Base-by-base conservation (phyloP, 306 rosid genomes). In the Prinsepia uniflora region DNA sequence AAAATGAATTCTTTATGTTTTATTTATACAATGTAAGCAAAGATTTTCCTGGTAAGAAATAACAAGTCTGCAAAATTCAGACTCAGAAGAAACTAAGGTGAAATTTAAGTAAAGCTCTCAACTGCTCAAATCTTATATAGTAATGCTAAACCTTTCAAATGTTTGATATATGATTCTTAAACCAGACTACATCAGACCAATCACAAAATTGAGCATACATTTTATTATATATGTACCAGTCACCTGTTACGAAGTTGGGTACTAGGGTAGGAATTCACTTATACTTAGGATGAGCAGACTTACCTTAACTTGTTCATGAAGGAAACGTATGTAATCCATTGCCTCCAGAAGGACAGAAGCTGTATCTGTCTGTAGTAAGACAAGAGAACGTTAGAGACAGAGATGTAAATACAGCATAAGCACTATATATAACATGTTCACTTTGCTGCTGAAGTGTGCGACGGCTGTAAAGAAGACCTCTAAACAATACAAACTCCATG, bases 251-350 rank as follows among this genome's bases (percentile, higher is more conserved):
- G 58, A 48, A 30, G 24, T 34, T 30, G 40, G 24, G 58, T 15
- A 69, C 49, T 52, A 42, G 22, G 18, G 39, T n/a, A 6, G 43
- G 54, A 9, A 7, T 46, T 65, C 43, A 24, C n/a, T 6, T 30
- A 47, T 6, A 67, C 9, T 4, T 45, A 5, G 42, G 13, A 50
- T 4, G 22, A 56, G 36, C 18, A 52, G 62, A 47, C 66, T 65
- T 54, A 74, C 99, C 99, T 94, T 89, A 79, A 94, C 95, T 94
- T 94, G 99, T 60, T 91, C 84, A 34, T 94, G 99, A 82, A 94
- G 97, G 86, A 94, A 94, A 34, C 76, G 83, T 82, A 94, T 89
- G 68, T 94, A 94, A 22, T 89, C 96, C 97, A 89, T 94, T 44
- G 97, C 99, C 83, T 87, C 99, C 66, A 64, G 70, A 50, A 94